Percentiles rank a stretch among this genome's conserved stretches.
Conservation (phyloP, 129 eudicot genomes). For the Solidago caesia region DNA sequence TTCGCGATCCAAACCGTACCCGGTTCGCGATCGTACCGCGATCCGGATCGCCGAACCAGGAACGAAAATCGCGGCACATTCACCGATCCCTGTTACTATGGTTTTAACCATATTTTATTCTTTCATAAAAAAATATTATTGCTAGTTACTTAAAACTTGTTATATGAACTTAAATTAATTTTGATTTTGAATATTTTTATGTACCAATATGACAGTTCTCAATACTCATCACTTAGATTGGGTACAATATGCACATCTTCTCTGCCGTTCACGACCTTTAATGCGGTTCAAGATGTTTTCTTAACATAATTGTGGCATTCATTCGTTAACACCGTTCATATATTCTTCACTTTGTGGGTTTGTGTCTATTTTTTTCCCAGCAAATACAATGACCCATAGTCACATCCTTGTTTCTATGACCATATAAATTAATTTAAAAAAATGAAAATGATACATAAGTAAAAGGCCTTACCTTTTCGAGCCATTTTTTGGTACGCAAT, state of each 20-base stretch:
- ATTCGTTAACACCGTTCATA: not conserved
- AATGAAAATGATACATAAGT: conserved; percentile 3
- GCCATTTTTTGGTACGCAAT: not conserved
- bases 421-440: not conserved
- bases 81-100: too few species aligned
- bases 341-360: not conserved
- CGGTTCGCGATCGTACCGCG: too few species aligned
- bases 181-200: not conserved
- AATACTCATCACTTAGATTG: not conserved
- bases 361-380: not conserved
- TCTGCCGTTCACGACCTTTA: not conserved
- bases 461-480: conserved; percentile 10
- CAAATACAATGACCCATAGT: conserved; percentile 1
- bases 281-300: not conserved
- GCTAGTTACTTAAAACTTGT: not conserved
- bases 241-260: not conserved
- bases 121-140: not conserved
- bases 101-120: not conserved
- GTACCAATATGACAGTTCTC: not conserved
- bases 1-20: too few species aligned
- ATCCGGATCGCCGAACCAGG: too few species aligned
- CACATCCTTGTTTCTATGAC: conserved; percentile 11
- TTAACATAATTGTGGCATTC: not conserved
- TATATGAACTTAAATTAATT: not conserved
- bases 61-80: too few species aligned